phyloP scores from a whole-genome alignment of 495 filamentous ascomycete species.

The Penicillium canariense region DNA sequence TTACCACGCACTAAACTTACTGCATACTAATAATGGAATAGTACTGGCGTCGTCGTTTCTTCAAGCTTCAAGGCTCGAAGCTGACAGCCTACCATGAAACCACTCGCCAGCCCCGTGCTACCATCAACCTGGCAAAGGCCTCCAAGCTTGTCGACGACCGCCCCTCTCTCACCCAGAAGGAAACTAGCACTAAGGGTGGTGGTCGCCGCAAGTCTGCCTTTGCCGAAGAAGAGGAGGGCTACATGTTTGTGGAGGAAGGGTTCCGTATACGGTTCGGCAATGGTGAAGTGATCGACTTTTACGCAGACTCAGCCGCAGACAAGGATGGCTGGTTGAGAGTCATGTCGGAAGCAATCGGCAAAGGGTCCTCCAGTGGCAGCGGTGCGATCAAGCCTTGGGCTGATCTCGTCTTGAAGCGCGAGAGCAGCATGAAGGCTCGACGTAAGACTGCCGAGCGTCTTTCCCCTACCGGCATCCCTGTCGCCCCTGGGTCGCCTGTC shows the following conservation, averaged over 20 bases:
- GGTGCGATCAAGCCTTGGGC: conserved; percentile 66
- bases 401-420: conserved; percentile 68
- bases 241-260: conserved; percentile 99
- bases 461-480: conserved; percentile 15
- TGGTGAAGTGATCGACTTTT: conserved; percentile 97
- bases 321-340: conserved; percentile 96
- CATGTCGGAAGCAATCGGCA: conserved; percentile 79
- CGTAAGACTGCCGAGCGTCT: conserved; percentile 33
- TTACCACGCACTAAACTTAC: not conserved
- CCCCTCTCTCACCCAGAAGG: conserved; percentile 74
- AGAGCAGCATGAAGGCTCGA: conserved; percentile 37
- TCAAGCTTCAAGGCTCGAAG: conserved; percentile 87
- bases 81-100: conserved; percentile 95
- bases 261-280: conserved; percentile 98
- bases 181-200: conserved; percentile 69
- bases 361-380: conserved; percentile 47
- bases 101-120: conserved; percentile 90
- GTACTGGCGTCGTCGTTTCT: conserved; percentile 98
- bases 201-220: conserved; percentile 89
- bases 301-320: conserved; percentile 79
- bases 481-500: conserved; percentile 21
- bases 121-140: conserved; percentile 93
- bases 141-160: conserved; percentile 92
- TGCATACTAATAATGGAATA: conserved; percentile 29
- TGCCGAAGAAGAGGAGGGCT: conserved; percentile 97